Evolutionary conservation across 805 yeast species (phyloP), one percentile per base, ranked within the genome.

Genomic region (Kodamaea nitidulidarum): DNA sequence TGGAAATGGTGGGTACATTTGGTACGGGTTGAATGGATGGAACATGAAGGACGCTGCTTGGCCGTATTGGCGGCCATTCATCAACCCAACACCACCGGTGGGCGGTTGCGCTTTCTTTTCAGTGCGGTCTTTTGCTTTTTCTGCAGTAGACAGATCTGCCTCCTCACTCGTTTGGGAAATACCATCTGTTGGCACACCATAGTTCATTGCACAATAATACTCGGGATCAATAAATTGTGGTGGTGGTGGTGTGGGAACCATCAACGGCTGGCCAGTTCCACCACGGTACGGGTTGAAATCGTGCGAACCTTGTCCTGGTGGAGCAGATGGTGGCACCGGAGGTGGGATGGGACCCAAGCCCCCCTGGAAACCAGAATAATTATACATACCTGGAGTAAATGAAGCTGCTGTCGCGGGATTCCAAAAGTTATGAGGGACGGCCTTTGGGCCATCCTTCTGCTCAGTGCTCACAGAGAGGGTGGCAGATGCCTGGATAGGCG

Each of bases 371-470:
- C 36, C 42, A 43, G 25, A 42, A 42, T 65, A 58, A 33, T 50
- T 54, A 37, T 38, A 38, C 34, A 38, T 32, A 2, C 30, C 50
- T 15, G 86, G 85, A 10, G 75, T 75, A 52, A 80, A 80, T 1
- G 81, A 62, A 7, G 78, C 60, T 3, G 84, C 80, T 14, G 80
- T 63, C 5, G 82, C 84, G 0, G 84, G 84, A 54, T 79, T 78
- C 86, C 86, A 81, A 48, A 78, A 75, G 49, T 65, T 73, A 28
- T 54, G 67, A 7, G 51, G 48, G 9, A 41, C 42, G 31, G 17
- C 30, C 2, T 27, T 24, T 15, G 27, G 16, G 12, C 46, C 47
- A 14, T 47, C 38, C 24, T 46, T 54, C 40, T 54, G 43, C 36
- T 65, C 70, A 5, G 65, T 51, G 20, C 49, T 40, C 4, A 56